These are phyloP conservation scores for Sporothrix humicola DNA, from an alignment of 2,329 filamentous ascomycete genomes.

Conservation along the genomic window DNA sequence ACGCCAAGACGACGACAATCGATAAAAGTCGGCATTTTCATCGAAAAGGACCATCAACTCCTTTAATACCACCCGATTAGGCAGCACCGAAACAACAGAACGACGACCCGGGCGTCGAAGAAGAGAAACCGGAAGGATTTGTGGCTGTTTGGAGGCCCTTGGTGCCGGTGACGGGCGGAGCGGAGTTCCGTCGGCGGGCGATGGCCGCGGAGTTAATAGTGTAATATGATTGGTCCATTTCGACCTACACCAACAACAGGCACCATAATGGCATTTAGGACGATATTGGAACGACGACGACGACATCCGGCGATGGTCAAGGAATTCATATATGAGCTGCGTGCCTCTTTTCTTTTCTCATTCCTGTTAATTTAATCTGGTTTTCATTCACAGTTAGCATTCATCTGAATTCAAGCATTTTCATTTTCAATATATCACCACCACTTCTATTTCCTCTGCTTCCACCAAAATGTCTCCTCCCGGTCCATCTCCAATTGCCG, in stretches of 20 bases:
- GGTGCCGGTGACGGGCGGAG: not conserved
- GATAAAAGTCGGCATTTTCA: not conserved
- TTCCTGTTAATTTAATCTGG: not conserved
- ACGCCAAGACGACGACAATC: not conserved
- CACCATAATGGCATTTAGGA: not conserved
- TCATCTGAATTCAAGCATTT: not conserved
- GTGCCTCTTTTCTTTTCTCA: not conserved
- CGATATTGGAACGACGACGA: not conserved
- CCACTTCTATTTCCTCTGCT: not conserved
- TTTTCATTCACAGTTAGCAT: too few species aligned
- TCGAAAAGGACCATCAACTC: not conserved
- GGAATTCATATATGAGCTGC: not conserved
- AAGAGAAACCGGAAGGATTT: too few species aligned
- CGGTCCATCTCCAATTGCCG: not conserved
- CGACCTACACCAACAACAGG: not conserved
- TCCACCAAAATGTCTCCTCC: not conserved
- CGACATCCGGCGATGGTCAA: not conserved
- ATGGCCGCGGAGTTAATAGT: conserved; percentile 14
- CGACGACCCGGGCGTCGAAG: too few species aligned
- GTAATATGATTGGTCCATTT: conserved; percentile 26
- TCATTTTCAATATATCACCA: not conserved
- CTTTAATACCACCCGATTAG: not conserved
- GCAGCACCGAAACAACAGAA: not conserved
- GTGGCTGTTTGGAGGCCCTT: too few species aligned
- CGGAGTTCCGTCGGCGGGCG: conserved; percentile 15